phyloP scores from a whole-genome alignment of 23 red algal species.

The Gracilaria gracilis region DNA sequence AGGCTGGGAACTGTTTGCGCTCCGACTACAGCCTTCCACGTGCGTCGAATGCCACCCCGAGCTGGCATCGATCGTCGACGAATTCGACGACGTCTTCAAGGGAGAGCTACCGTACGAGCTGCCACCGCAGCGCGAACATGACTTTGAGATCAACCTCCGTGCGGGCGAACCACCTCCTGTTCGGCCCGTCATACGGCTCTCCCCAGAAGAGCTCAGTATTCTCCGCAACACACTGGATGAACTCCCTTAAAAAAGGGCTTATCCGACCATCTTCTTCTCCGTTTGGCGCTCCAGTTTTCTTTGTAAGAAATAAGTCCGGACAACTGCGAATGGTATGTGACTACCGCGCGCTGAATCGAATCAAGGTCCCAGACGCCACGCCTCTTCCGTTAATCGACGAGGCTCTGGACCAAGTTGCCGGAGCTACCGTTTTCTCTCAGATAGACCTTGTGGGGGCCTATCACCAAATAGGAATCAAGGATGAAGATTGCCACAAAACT shows the following conservation, averaged over 20 bases:
- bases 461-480: background rate
- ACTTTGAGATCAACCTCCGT: constrained; percentile 34
- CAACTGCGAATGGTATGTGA: constrained; percentile 38
- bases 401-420: background rate
- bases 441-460: background rate
- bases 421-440: constrained; percentile 30
- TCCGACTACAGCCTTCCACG: background rate
- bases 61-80: background rate
- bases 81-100: constrained; percentile 19
- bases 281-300: constrained; percentile 2
- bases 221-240: background rate
- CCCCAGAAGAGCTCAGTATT: background rate
- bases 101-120: constrained; percentile 19
- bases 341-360: constrained; percentile 20
- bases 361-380: constrained; percentile 11
- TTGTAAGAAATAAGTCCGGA: constrained; percentile 14
- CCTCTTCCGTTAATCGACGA: constrained; percentile 20
- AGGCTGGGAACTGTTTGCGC: background rate
- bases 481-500: background rate
- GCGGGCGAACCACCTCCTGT: constrained; percentile 23
- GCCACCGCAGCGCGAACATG: background rate
- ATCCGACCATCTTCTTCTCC: background rate
- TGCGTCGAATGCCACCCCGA: constrained; percentile 11
- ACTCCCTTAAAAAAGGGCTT: constrained; percentile 10
- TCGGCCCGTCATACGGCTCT: background rate